Base-by-base conservation (phyloP, 2,329 filamentous ascomycete species). In the Fusarium sp. region DNA sequence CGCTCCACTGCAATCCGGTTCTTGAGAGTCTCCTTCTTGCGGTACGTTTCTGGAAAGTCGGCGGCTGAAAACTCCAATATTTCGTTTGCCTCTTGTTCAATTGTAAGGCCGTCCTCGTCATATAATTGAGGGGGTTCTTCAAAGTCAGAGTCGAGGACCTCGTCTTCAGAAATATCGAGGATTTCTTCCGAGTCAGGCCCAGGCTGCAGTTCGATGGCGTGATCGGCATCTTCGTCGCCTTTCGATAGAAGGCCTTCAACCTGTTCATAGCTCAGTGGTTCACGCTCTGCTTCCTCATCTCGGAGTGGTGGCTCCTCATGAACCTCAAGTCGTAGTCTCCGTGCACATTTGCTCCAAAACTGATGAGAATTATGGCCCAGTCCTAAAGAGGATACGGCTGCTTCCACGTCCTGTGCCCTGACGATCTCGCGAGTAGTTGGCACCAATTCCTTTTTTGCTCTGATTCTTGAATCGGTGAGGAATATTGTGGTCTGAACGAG, bases 401-500 rank as follows among this genome's bases (percentile, higher is more conserved):
- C 84, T 28, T 79, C 74, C 4, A 86, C 85, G 62, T 89, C 86
- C 29, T 80, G 79, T 7, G 62, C 68, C 41, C 77, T 78, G 5
- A 88, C 80, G 8, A 80, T 66, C 7, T 71, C 64, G 18, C 74
- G 75, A 3, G 75, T 76, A 6, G 72, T 72, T 3, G 77, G 72
- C 2, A 69, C 59, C 6, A 76, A 63, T 24, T 79, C 72, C 20
- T 69, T 78, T 69, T 82, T 84, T 6, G 89, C 83, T 53, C 89
- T 85, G 24, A 93, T 80, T 41, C 93, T 85, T 4, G 91, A 91
- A 76, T 88, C 86, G n/a, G 91, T 88, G 60, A 93, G 87, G 72
- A 91, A 92, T 0, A 96, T 80, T 0, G 88, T 83, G 1, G 91
- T 88, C 46, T 92, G 88, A 3, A 96, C 83, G 3, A 97, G 80